Percentiles rank a stretch among this genome's conserved stretches.
These are phyloP conservation scores for Sungouiozyma intestinalis DNA, from an alignment of 805 yeast species.

Conservation along the genomic window DNA sequence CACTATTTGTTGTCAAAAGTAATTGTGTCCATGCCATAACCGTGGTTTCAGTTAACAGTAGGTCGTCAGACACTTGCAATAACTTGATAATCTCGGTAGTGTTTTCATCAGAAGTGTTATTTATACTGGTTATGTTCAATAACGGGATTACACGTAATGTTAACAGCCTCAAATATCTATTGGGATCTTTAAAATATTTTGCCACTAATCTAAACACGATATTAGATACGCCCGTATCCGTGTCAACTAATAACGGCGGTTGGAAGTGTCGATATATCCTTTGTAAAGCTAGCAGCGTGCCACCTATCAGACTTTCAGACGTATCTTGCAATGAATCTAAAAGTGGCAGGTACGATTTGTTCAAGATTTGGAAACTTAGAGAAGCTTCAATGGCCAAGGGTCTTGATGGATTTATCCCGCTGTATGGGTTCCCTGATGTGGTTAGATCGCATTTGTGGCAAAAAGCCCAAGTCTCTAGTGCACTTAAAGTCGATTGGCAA, in stretches of 20 bases:
- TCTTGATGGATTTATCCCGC: constrained; percentile 24
- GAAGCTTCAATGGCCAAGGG: constrained; percentile 13
- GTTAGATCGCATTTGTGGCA: constrained; percentile 19
- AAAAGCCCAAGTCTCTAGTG: constrained; percentile 4
- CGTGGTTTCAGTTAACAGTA: constrained; percentile 47
- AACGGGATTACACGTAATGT: constrained; percentile 46
- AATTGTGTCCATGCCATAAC: constrained; percentile 56
- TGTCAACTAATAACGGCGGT: constrained; percentile 32
- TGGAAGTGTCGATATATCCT: constrained; percentile 43
- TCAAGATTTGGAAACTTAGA: constrained; percentile 21
- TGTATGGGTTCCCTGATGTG: constrained; percentile 7
- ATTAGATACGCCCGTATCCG: not conserved
- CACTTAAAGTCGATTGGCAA: not conserved
- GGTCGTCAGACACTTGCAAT: constrained; percentile 28
- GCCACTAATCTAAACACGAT: constrained; percentile 33
- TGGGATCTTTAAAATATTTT: constrained; percentile 30
- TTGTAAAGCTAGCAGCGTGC: constrained; percentile 36
- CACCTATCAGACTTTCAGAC: constrained; percentile 29
- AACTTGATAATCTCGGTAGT: constrained; percentile 37
- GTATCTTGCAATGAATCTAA: constrained; percentile 15
- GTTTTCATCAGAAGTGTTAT: constrained; percentile 32
- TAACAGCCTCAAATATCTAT: constrained; percentile 47
- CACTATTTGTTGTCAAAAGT: constrained; percentile 53
- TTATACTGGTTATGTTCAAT: constrained; percentile 31
- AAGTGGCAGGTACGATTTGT: constrained; percentile 15